A percentile compares a stretch with the other conserved stretches of the same genome.
Conservation (phyloP, 495 filamentous ascomycete genomes). For the Penicillium daleae region DNA sequence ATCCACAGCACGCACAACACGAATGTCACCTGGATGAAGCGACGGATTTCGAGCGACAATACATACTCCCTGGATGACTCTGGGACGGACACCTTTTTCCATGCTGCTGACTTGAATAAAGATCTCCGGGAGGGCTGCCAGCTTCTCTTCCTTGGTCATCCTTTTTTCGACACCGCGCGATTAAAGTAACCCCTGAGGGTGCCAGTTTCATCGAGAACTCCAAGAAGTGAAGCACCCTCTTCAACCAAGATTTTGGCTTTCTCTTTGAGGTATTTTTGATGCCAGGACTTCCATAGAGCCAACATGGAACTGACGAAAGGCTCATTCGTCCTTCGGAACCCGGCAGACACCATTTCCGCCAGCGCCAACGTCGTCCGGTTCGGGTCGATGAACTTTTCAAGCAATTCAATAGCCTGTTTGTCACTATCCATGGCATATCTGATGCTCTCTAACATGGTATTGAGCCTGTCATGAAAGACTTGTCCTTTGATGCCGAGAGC, state of each 20-base stretch:
- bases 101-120: constrained; percentile 76
- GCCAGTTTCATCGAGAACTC: constrained; percentile 82
- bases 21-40: constrained; percentile 90
- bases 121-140: constrained; percentile 73
- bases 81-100: constrained; percentile 53
- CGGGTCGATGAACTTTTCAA: constrained; percentile 79
- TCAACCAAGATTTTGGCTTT: constrained; percentile 86
- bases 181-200: constrained; percentile 63
- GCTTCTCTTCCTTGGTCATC: constrained; percentile 35
- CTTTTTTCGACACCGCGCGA: not conserved
- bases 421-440: constrained; percentile 69
- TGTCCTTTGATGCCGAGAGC: constrained; percentile 70
- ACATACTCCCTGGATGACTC: constrained; percentile 77
- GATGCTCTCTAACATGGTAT: constrained; percentile 64
- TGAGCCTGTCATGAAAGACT: constrained; percentile 69
- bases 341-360: constrained; percentile 73
- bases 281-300: constrained; percentile 79
- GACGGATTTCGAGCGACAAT: constrained; percentile 91
- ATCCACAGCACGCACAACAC: constrained; percentile 85
- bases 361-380: constrained; percentile 78
- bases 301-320: constrained; percentile 82
- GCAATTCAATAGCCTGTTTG: constrained; percentile 61
- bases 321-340: constrained; percentile 76
- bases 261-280: constrained; percentile 84
- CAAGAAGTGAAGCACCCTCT: constrained; percentile 84